phyloP scores from a whole-genome alignment of 2,329 filamentous ascomycete species.

The Penicillium italicum region DNA sequence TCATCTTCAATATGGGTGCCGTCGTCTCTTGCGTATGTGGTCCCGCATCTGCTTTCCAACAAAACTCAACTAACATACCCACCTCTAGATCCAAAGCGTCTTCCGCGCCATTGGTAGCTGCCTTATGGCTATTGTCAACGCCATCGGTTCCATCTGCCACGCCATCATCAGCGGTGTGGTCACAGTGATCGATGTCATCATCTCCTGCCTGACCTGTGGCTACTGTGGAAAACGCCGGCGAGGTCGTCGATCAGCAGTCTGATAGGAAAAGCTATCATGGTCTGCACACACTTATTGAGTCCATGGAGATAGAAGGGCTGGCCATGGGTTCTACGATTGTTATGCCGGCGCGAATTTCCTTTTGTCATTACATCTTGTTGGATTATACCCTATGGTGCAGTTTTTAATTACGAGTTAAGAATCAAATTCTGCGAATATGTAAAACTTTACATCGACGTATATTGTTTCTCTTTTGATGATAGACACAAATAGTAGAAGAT shows the following conservation, averaged over 20 bases:
- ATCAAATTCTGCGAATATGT: neutral
- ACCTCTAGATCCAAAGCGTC: conserved; percentile 53
- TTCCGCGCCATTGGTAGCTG: conserved; percentile 62
- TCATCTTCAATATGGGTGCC: conserved; percentile 65
- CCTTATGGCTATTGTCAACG: conserved; percentile 66
- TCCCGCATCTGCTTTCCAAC: neutral
- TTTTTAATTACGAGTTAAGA: neutral
- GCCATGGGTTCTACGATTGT: conserved; percentile 5
- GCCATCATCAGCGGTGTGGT: conserved; percentile 67
- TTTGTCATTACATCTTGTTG: neutral
- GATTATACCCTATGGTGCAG: conserved; percentile 7
- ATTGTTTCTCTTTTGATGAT: neutral
- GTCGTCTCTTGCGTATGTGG: conserved; percentile 75
- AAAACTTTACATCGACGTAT: neutral
- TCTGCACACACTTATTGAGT: neutral
- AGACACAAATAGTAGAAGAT: neutral
- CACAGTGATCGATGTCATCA: conserved; percentile 61
- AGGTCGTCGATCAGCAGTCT: conserved; percentile 23
- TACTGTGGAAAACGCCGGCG: conserved; percentile 33
- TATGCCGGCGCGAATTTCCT: neutral
- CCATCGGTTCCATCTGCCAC: conserved; percentile 61
- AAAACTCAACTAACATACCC: conserved; percentile 23
- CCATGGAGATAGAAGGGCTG: neutral
- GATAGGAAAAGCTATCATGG: neutral
- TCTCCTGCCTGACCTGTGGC: conserved; percentile 59